A percentile compares a stretch with the other conserved stretches of the same genome.
phyloP scores from a whole-genome alignment of 2,329 filamentous ascomycete genomes.

The Xylaria sp. region DNA sequence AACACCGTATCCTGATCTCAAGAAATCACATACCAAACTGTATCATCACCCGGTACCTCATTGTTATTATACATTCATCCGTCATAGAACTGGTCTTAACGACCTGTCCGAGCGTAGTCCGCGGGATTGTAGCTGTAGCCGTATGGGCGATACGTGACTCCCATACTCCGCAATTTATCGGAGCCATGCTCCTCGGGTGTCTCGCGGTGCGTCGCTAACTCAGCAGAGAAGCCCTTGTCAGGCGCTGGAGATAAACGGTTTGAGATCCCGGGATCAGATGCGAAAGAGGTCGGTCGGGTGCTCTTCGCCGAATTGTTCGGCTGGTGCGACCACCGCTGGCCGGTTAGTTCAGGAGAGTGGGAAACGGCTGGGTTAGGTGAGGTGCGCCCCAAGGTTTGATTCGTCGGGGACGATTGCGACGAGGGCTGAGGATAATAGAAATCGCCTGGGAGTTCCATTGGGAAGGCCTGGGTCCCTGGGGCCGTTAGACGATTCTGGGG shows the following conservation, averaged over 20 bases:
- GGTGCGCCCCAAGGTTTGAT: slow-evolving; percentile 41
- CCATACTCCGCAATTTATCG: not conserved
- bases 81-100: slow-evolving; percentile 32
- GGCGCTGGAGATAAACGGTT: slow-evolving; percentile 52
- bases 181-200: slow-evolving; percentile 56
- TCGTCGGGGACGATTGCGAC: slow-evolving; percentile 47
- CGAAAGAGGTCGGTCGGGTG: slow-evolving; percentile 52
- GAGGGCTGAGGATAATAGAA: slow-evolving; percentile 54
- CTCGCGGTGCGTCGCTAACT: slow-evolving; percentile 60
- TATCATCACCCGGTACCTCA: not conserved
- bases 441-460: slow-evolving; percentile 60
- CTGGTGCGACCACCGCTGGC: slow-evolving; percentile 56
- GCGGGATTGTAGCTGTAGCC: slow-evolving; percentile 53
- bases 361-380: slow-evolving; percentile 46
- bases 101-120: slow-evolving; percentile 49
- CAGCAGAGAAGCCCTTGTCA: slow-evolving; percentile 55
- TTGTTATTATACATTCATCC: slow-evolving; percentile 20
- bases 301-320: slow-evolving; percentile 44
- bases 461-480: slow-evolving; percentile 34
- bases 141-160: slow-evolving; percentile 32
- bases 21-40: not conserved
- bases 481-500: slow-evolving; percentile 42
- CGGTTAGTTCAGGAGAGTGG: slow-evolving; percentile 47
- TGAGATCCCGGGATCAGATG: slow-evolving; percentile 45
- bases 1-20: not conserved